These are phyloP conservation scores for Berberis thunbergii DNA, from an alignment of 164 flowering plant genomes.

Conservation along the genomic window DNA sequence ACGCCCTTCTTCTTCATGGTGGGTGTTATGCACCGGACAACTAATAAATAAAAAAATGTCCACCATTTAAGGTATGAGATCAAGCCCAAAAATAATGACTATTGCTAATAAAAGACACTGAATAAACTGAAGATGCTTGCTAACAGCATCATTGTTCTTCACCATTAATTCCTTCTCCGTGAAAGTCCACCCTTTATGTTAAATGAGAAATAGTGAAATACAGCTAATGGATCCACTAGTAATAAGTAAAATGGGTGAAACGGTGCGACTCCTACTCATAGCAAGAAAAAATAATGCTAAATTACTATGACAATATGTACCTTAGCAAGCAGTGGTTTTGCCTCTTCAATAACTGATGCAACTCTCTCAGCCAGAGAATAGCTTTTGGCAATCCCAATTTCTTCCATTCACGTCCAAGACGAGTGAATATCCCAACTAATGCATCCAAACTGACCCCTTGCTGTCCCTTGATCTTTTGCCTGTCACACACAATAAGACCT, in stretches of 20 bases:
- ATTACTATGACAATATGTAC: slow-evolving; percentile 19
- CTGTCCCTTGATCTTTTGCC: slow-evolving; percentile 63
- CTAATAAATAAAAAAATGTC: too few species aligned
- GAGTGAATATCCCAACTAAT: slow-evolving; percentile 86
- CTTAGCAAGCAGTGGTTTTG: slow-evolving; percentile 78
- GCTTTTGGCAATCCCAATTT: slow-evolving; percentile 64
- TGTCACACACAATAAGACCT: slow-evolving; percentile 89
- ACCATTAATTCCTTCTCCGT: background rate
- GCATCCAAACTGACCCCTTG: slow-evolving; percentile 94
- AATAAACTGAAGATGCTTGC: background rate
- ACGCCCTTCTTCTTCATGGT: too few species aligned
- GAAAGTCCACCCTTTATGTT: too few species aligned
- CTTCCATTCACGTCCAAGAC: slow-evolving; percentile 89
- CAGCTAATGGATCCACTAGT: background rate
- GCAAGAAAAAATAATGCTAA: background rate
- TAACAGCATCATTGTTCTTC: background rate
- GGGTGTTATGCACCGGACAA: too few species aligned
- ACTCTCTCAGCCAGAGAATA: slow-evolving; percentile 65
- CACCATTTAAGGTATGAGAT: too few species aligned
- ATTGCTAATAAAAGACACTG: background rate
- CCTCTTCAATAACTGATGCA: slow-evolving; percentile 68
- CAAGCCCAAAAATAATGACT: too few species aligned
- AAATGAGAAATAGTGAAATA: too few species aligned
- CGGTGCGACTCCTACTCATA: background rate
- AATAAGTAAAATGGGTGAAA: background rate